Evolutionary conservation across 2,329 filamentous ascomycete species (phyloP), one percentile per base, ranked within the genome.

Genomic region (Sclerotinia borealis): DNA sequence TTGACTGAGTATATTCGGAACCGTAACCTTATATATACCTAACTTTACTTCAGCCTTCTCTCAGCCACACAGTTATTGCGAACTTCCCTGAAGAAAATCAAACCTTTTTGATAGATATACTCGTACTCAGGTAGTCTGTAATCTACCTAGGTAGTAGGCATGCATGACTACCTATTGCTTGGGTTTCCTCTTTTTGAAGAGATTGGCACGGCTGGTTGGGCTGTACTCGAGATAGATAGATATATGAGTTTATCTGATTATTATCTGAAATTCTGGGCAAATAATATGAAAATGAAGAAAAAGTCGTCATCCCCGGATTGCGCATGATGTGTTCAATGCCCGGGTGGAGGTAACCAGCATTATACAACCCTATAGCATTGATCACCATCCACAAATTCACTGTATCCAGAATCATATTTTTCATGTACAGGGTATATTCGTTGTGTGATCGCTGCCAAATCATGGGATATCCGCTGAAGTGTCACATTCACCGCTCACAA

Each of bases 391-490:
- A 56, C 52, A 56, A 45, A 45, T 45, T 34, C 27, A 55, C 31
- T 56, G n/a, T n/a, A n/a, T 56, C 17, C 34, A 37, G 50, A 39
- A 39, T 48, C 41, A 56, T 55, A n/a, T 47, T 37, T 37, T 47
- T 49, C 27, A 43, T 34, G 5, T 31, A 31, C 60, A 62, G 34
- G 60, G 60, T 48, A 45, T 56, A 13, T 41, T 62, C 25, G 36
- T 62, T 58, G 50, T 49, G 60, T 62, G 60, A 62, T 62, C 60
- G 60, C 29, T 62, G 51, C 39, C 60, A 58, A 58, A 62, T 62
- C 60, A 62, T 62, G 60, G 60, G 60, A 62, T 62, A 36, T 56
- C 29, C 50, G 51, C 51, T 49, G 60, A 62, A 58, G 60, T 62
- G 50, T 62, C 60, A 62, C 60, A 62, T 62, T 62, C 60, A 62